Evolutionary conservation across 176 grass and related monocot species (phyloP), one percentile per base, ranked within the genome.

Genomic region (Dendrocalamus sinicus): DNA sequence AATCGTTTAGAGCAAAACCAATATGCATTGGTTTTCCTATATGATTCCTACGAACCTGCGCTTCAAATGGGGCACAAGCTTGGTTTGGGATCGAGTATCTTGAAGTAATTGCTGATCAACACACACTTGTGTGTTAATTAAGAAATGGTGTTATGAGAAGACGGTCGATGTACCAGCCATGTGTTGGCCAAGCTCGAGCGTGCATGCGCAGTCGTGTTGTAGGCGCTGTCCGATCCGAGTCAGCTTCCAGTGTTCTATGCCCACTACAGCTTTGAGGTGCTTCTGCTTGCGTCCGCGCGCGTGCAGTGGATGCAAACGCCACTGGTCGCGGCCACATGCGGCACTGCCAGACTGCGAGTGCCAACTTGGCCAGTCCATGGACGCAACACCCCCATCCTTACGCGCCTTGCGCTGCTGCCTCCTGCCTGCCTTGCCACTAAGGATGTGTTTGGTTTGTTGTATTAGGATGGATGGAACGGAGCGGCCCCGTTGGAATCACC

Each of bases 321-420:
- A 72, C 10, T 23, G 44, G 66, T 26, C 54, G 55, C 55, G 43
- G 16, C 17, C 58, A 84, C 70, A 19, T 84, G 81, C 58, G 19
- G 8, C 44, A 3, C 43, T 67, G 45, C 22, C 70, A 22, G 44
- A 70, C 19, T 17, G 20, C 69, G 23, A 46, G 22, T 8, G 47
- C 47, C 16, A 26, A 52, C 70, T 70, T 12, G 24, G 12, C 52
- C 84, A 69, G 61, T 37, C 24, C 74, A 14, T 17, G 17, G 37
- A 12, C 48, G 48, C 20, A 0, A 2, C 41, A 17, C 9, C n/a
- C n/a, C 41, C 22, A 22, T 67, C 48, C 32, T 24, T 53, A 8
- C 61, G 72, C 57, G 47, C 47, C 72, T 67, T 65, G 24, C 70
- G 12, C 55, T 39, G 37, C 66, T 19, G 66, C 28, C 40, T 60